These are phyloP conservation scores for Stemphylium vesicarium DNA, from an alignment of 2,329 filamentous ascomycete genomes.

Conservation along the genomic window DNA sequence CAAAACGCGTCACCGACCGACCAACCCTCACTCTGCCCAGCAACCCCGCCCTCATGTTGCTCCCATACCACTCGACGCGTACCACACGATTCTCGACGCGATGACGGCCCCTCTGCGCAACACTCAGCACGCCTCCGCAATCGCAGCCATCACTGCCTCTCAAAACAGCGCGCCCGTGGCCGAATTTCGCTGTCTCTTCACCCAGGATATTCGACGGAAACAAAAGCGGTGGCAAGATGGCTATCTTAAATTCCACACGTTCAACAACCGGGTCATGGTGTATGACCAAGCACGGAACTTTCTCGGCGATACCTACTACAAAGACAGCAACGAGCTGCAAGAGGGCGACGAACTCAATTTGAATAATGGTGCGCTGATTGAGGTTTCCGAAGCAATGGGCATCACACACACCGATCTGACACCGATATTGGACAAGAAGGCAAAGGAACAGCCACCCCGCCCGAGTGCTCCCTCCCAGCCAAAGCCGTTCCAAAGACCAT, in stretches of 20 bases:
- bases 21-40: conserved; percentile 3
- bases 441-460: conserved; percentile 49
- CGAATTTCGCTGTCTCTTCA: conserved; percentile 86
- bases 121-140: conserved; percentile 25
- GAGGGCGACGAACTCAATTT: conserved; percentile 84
- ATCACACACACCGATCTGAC: conserved; percentile 78
- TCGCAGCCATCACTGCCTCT: conserved; percentile 53
- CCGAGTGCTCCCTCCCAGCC: conserved; percentile 23
- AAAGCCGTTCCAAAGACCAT: conserved; percentile 28
- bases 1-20: conserved; percentile 15
- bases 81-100: conserved; percentile 1
- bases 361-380: conserved; percentile 77
- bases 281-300: conserved; percentile 82
- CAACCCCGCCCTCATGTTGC: conserved; percentile 13
- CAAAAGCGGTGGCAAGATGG: conserved; percentile 96
- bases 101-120: conserved; percentile 38
- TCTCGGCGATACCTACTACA: conserved; percentile 85
- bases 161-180: conserved; percentile 76
- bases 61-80: conserved; percentile 16
- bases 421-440: conserved; percentile 73
- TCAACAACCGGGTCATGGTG: conserved; percentile 90
- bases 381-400: conserved; percentile 79
- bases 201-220: conserved; percentile 82
- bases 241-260: conserved; percentile 82
- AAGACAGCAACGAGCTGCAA: conserved; percentile 68